These are phyloP conservation scores for Saccharomyces eubayanus DNA, from an alignment of 805 yeast genomes.

Conservation along the genomic window DNA sequence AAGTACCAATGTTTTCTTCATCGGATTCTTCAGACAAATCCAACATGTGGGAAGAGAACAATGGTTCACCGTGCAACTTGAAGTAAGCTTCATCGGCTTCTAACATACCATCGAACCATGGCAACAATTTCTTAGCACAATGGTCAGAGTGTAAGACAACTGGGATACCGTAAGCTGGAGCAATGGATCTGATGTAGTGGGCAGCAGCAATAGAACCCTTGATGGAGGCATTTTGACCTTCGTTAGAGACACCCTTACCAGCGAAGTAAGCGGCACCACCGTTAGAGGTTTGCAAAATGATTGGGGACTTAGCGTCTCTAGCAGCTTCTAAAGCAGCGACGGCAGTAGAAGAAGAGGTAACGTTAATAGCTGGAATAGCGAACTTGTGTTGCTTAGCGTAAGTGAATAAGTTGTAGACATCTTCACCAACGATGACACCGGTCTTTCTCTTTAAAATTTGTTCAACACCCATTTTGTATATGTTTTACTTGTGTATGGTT, in stretches of 20 bases:
- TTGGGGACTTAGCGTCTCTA: constrained; percentile 88
- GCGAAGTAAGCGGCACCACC: constrained; percentile 99
- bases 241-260: constrained; percentile 96
- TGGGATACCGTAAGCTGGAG: constrained; percentile 94
- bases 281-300: constrained; percentile 92
- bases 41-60: constrained; percentile 98
- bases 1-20: constrained; percentile 88
- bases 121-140: constrained; percentile 95
- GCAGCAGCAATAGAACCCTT: constrained; percentile 96
- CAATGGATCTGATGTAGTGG: constrained; percentile 92
- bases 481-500: background rate
- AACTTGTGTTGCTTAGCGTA: constrained; percentile 89
- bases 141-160: constrained; percentile 96
- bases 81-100: constrained; percentile 92
- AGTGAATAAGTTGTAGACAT: constrained; percentile 72
- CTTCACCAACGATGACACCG: constrained; percentile 99
- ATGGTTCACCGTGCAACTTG: constrained; percentile 81
- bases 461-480: constrained; percentile 46
- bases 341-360: constrained; percentile 94
- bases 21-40: constrained; percentile 95
- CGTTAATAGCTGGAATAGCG: constrained; percentile 98
- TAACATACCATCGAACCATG: constrained; percentile 98
- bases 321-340: constrained; percentile 97
- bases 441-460: constrained; percentile 81
- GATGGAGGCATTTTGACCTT: constrained; percentile 88